Base-by-base conservation (phyloP, 441 rosid genomes). In the Arabidopsis hybrid region DNA sequence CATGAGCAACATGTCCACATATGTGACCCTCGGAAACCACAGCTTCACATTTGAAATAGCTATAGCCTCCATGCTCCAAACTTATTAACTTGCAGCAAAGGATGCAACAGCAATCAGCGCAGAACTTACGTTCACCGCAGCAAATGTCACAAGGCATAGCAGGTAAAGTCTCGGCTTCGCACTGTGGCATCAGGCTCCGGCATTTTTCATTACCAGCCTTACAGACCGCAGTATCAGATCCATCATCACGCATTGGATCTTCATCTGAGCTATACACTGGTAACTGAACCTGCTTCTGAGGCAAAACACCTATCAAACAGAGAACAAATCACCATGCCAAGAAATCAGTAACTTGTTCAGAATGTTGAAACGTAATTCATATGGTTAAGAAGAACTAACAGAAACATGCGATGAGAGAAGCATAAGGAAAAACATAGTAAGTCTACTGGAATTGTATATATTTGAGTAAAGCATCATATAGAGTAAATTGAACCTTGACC, bases 1-100 rank as follows among this genome's bases (percentile, higher is more conserved):
- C 8, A 78, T 92, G 98, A 75, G 99, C 90, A 79, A 90, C 80
- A 79, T 95, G 98, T 55, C 92, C 95, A 57, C 99, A 95, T 31
- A 86, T 76, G 71, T 51, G 72, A 69, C 83, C 87, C 47, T 87
- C 78, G 11, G 73, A 73, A 32, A 81, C 84, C 78, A 67, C 47
- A 35, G 90, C 91, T 78, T 89, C 89, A 59, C 99, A 95, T 83
- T 77, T 89, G 68, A 92, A 71, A 67, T 84, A 88, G 78, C 89
- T 88, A 74, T 88, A 91, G 12, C 94, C 89, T 74, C 85, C 86
- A 79, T 82, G 60, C 35, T 83, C 80, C 42, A 81, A 72, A 67
- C 71, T 81, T 42, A 89, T 52, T 8, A 79, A 69, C 80, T 86
- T 89, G 83, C 83, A 84, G 76, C 99, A 95, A 72, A 95, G 91